phyloP scores from a whole-genome alignment of 1,139 yeast species.

The Geotrichum histeridarum region DNA sequence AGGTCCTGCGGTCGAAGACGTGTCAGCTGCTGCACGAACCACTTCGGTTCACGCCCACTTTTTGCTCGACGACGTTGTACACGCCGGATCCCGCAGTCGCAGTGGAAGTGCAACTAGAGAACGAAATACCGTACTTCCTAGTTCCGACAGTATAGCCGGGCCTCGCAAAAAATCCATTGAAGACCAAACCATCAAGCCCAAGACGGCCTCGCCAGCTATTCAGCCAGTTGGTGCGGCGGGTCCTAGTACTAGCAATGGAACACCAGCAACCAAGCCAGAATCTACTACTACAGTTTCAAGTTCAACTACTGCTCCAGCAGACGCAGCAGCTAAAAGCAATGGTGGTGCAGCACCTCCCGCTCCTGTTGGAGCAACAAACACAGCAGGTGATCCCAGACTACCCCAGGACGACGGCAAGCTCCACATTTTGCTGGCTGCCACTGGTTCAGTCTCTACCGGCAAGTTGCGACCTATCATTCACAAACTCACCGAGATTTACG shows the following conservation, averaged over 20 bases:
- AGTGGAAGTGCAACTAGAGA: slow-evolving; percentile 39
- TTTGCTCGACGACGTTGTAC: slow-evolving; percentile 63
- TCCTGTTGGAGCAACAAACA: slow-evolving; percentile 31
- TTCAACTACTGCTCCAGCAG: not conserved
- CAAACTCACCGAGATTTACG: slow-evolving; percentile 75
- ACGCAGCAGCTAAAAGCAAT: not conserved
- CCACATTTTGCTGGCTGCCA: slow-evolving; percentile 81
- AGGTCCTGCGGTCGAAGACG: not conserved
- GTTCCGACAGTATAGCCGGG: not conserved
- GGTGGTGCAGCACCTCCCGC: not conserved
- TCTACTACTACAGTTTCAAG: not conserved
- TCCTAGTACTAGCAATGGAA: not conserved
- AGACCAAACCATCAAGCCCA: not conserved
- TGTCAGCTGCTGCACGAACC: not conserved
- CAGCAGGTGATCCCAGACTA: slow-evolving; percentile 63
- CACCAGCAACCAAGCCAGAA: not conserved
- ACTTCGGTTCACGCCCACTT: slow-evolving; percentile 79
- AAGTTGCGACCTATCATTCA: slow-evolving; percentile 70
- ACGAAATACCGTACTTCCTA: not conserved
- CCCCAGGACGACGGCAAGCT: slow-evolving; percentile 89
- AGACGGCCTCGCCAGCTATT: not conserved
- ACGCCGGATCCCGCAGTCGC: slow-evolving; percentile 42
- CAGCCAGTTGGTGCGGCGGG: not conserved
- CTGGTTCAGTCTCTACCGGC: slow-evolving; percentile 79
- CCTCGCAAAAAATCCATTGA: not conserved